phyloP scores from a whole-genome alignment of 2,329 filamentous ascomycete genomes.

The Aspergillus puulaauensis region DNA sequence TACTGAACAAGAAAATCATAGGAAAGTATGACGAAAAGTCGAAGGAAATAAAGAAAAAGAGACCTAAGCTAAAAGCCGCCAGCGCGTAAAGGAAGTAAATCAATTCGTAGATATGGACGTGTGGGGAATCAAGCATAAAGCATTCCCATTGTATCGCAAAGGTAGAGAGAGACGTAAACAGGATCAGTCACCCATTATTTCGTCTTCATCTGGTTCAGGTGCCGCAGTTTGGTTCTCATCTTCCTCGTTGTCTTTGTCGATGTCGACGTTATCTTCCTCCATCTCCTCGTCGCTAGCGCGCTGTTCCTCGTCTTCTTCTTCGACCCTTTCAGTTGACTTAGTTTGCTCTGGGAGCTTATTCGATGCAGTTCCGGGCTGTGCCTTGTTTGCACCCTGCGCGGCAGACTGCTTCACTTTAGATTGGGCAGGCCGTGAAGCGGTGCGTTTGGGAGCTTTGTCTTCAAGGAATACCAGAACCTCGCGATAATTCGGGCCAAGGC shows the following conservation, averaged over 20 bases:
- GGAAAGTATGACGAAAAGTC: background rate
- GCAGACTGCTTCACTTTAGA: conserved; percentile 36
- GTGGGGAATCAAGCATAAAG: background rate
- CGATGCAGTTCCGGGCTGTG: conserved; percentile 11
- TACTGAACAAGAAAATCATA: background rate
- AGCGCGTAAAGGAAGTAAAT: conserved; percentile 11
- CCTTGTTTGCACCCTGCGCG: conserved; percentile 13
- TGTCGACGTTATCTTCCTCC: conserved; percentile 34
- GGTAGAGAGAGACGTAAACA: background rate
- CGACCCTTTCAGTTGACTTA: conserved; percentile 45
- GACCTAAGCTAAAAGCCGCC: background rate
- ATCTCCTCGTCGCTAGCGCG: conserved; percentile 39
- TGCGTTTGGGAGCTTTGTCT: conserved; percentile 52
- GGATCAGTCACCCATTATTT: conserved; percentile 44
- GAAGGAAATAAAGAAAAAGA: background rate
- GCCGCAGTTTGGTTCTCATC: conserved; percentile 26
- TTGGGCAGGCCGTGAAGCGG: conserved; percentile 16
- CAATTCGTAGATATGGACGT: background rate
- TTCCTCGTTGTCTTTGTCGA: conserved; percentile 42
- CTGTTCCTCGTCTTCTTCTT: conserved; percentile 41
- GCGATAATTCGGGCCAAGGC: conserved; percentile 80
- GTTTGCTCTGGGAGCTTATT: conserved; percentile 22
- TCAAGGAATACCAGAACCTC: conserved; percentile 82
- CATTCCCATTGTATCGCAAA: background rate
- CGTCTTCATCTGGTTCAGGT: conserved; percentile 38